These are phyloP conservation scores for Alternaria gansuensis DNA, from an alignment of 2,329 filamentous ascomycete genomes.

Conservation along the genomic window DNA sequence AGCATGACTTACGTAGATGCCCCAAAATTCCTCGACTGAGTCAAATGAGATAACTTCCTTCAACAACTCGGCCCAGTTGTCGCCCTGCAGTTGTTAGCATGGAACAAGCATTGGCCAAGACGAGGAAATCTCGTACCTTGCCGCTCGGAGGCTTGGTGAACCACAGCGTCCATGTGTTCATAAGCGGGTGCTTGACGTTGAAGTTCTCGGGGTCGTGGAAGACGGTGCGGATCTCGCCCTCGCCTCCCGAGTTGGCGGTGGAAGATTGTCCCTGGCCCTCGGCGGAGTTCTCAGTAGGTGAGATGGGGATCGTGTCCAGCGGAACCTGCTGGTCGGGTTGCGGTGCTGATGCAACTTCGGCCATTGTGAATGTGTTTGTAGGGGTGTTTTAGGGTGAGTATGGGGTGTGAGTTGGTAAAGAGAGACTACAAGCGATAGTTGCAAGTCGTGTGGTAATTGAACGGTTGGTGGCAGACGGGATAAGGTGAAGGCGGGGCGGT, in stretches of 20 bases:
- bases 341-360: conserved; percentile 49
- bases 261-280: conserved; percentile 52
- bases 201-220: conserved; percentile 99
- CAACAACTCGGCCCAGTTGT: conserved; percentile 98
- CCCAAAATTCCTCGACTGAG: conserved; percentile 99
- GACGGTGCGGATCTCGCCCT: conserved; percentile 79
- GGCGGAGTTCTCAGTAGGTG: conserved; percentile 58
- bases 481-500: conserved; percentile 31
- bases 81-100: conserved; percentile 67
- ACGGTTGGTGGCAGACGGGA: conserved; percentile 30
- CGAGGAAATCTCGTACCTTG: conserved; percentile 69
- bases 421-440: conserved; percentile 15
- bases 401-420: conserved; percentile 6
- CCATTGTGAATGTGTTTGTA: conserved; percentile 39
- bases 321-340: conserved; percentile 61
- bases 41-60: conserved; percentile 99
- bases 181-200: conserved; percentile 98
- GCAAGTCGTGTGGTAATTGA: conserved; percentile 26
- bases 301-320: conserved; percentile 65
- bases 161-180: conserved; percentile 98
- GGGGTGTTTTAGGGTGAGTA: conserved; percentile 2
- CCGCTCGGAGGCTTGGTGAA: conserved; percentile 98
- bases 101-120: neutral
- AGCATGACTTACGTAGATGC: conserved; percentile 82
- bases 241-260: conserved; percentile 54